phyloP scores from a whole-genome alignment of 1,139 yeast genomes.

The Lodderomyces metapsilosis region DNA sequence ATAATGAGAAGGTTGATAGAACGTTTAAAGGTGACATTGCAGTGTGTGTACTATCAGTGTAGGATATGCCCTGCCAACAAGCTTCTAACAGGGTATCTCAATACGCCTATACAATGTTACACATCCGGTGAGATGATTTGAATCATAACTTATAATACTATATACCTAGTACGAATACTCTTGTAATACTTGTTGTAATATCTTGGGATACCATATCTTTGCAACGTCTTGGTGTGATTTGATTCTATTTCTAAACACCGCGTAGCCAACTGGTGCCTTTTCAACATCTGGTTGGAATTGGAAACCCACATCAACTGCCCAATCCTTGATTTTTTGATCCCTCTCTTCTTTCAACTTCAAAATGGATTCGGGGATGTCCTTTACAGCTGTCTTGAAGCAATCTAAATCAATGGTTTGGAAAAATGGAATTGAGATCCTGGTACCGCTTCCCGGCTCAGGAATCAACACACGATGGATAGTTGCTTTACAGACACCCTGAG shows the following conservation, averaged over 20 bases:
- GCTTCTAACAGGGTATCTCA: too few species aligned
- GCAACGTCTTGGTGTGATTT: slow-evolving; percentile 71
- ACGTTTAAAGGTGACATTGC: too few species aligned
- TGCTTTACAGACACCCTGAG: slow-evolving; percentile 58
- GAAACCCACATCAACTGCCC: slow-evolving; percentile 50
- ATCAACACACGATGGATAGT: slow-evolving; percentile 64
- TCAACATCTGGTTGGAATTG: slow-evolving; percentile 46
- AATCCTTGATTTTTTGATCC: slow-evolving; percentile 35
- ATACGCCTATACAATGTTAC: too few species aligned
- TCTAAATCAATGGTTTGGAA: slow-evolving; percentile 55
- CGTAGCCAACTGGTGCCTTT: slow-evolving; percentile 53
- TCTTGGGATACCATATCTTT: slow-evolving; percentile 58
- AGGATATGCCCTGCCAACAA: too few species aligned
- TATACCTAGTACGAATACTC: slow-evolving; percentile 12
- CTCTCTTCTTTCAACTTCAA: slow-evolving; percentile 32
- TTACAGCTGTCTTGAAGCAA: slow-evolving; percentile 33
- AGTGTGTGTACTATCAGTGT: too few species aligned
- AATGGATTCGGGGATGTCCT: slow-evolving; percentile 32
- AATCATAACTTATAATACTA: neutral
- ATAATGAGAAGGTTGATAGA: too few species aligned
- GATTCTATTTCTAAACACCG: slow-evolving; percentile 61
- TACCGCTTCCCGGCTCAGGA: slow-evolving; percentile 53
- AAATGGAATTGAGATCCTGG: slow-evolving; percentile 53
- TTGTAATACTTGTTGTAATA: slow-evolving; percentile 32
- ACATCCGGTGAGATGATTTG: too few species aligned